Percentiles rank a stretch among this genome's conserved stretches.
phyloP scores from a whole-genome alignment of 2,329 filamentous ascomycete genomes.

The Penicillium janthinellum region DNA sequence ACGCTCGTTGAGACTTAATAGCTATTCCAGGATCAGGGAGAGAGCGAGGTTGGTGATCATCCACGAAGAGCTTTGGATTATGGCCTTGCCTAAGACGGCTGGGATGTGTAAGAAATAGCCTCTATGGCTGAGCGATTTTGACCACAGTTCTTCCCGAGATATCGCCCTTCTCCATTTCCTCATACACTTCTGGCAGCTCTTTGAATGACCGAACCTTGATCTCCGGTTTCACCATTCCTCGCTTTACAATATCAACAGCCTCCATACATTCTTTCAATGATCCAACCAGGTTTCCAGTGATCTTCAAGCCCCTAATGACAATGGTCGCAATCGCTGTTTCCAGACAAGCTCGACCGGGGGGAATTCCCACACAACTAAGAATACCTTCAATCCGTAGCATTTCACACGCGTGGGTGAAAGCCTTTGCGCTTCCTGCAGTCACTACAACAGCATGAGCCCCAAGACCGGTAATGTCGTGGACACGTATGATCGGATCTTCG shows the following conservation, averaged over 20 bases:
- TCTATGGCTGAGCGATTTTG: slow-evolving; percentile 35
- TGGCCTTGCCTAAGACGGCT: not conserved
- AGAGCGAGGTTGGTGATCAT: not conserved
- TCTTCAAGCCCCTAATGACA: slow-evolving; percentile 49
- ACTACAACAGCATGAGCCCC: slow-evolving; percentile 48
- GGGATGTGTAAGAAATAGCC: not conserved
- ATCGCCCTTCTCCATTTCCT: slow-evolving; percentile 49
- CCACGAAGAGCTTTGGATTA: not conserved
- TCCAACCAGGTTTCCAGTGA: slow-evolving; percentile 49
- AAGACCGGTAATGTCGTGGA: slow-evolving; percentile 41
- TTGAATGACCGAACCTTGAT: slow-evolving; percentile 46
- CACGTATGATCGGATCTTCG: slow-evolving; percentile 37
- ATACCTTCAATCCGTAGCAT: slow-evolving; percentile 50
- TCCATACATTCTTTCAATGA: slow-evolving; percentile 51
- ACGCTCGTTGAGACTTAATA: not conserved
- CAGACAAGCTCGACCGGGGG: slow-evolving; percentile 38
- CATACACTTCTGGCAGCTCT: slow-evolving; percentile 47
- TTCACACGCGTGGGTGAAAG: slow-evolving; percentile 47
- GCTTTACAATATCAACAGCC: slow-evolving; percentile 47
- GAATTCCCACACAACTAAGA: slow-evolving; percentile 49
- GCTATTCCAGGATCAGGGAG: not conserved
- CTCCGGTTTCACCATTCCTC: slow-evolving; percentile 46
- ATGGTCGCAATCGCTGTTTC: slow-evolving; percentile 48
- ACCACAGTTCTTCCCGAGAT: slow-evolving; percentile 48
- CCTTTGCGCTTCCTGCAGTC: slow-evolving; percentile 45